A percentile compares a stretch with the other conserved stretches of the same genome.
These are phyloP conservation scores for Ceriops tagal DNA, from an alignment of 345 rosid species.

Conservation along the genomic window DNA sequence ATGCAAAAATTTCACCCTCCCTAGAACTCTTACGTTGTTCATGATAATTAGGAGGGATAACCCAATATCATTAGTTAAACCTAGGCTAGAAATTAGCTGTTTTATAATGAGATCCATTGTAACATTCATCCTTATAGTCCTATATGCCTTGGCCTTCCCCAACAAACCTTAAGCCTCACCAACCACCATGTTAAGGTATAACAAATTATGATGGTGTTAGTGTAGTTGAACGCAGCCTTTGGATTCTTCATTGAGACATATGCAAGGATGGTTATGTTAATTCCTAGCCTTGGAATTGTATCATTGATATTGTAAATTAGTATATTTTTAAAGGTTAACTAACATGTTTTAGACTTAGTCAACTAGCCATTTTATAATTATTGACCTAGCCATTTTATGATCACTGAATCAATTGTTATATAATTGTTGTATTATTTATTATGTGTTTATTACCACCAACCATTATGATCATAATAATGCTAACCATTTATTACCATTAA, in stretches of 20 bases:
- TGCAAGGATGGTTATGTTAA: conserved; percentile 53
- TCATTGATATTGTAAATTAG: no score
- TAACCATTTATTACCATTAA: no score
- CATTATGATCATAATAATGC: no score
- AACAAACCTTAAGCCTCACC: conserved; percentile 74
- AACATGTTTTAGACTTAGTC: no score
- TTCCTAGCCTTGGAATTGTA: no score
- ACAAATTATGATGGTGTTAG: conserved; percentile 58
- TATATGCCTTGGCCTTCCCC: conserved; percentile 48
- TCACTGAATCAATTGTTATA: no score
- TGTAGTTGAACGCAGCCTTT: conserved; percentile 60
- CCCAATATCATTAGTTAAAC: conserved; percentile 33
- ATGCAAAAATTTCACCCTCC: conserved; percentile 52
- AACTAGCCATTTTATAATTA: no score
- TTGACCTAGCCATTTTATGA: no score
- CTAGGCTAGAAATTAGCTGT: conserved; percentile 32
- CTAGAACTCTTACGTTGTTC: conserved; percentile 55
- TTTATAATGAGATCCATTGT: conserved; percentile 51
- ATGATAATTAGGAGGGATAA: conserved; percentile 47
- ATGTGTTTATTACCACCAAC: no score
- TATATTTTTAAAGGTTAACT: no score
- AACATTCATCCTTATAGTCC: conserved; percentile 61
- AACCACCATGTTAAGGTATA: conserved; percentile 46
- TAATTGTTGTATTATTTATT: no score
- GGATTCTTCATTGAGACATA: conserved; percentile 71